Base-by-base conservation (phyloP, 2,329 filamentous ascomycete genomes). In the Pseudogymnoascus sp. region DNA sequence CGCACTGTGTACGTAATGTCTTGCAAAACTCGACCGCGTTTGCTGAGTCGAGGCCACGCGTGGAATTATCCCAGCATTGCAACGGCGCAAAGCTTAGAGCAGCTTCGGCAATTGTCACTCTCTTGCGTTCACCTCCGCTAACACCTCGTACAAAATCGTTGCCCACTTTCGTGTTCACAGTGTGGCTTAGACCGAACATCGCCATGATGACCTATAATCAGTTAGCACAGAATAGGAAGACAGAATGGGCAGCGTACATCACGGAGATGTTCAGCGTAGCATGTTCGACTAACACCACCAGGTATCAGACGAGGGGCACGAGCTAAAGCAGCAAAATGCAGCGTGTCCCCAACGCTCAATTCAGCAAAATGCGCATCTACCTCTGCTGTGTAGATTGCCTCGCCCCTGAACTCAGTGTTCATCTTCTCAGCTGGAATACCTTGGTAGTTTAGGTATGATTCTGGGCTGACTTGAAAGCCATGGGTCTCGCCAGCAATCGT, bases 381-480 rank as follows among this genome's bases (percentile, higher is more conserved):
- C 73, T 94, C 90, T 63, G 89, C 89, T 0, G 89, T 92, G 76
- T 94, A 94, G 72, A 94, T 92, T 65, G 89, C 89, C 75, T 95
- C 91, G 66, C 91, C 91, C 29, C 89, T 86, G 76, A 93, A 92
- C 65, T 83, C 79, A 9, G 83, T 84, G 75, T 89, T 84, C 89
- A 94, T 93, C 71, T 91, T 83, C 70, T 89, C n/a, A 15, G 61
- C 29, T 21, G 55, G 62, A 59, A 61, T 73, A 80, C 86, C 88
- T 73, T 94, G 88, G 71, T 95, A 96, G 76, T 95, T 93, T 71
- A 96, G 85, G 65, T 90, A 85, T 0, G 89, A 87, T 9, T 79
- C 76, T 2, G 87, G 76, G 58, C 91, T 88, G 12, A 94, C 79
- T 67, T 82, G 85, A 68, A 95, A 86, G 60, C 91, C 91, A 67